Percentiles rank a stretch among this genome's conserved stretches.
phyloP scores from a whole-genome alignment of 2,329 filamentous ascomycete species.

The Neonectria coccinea region DNA sequence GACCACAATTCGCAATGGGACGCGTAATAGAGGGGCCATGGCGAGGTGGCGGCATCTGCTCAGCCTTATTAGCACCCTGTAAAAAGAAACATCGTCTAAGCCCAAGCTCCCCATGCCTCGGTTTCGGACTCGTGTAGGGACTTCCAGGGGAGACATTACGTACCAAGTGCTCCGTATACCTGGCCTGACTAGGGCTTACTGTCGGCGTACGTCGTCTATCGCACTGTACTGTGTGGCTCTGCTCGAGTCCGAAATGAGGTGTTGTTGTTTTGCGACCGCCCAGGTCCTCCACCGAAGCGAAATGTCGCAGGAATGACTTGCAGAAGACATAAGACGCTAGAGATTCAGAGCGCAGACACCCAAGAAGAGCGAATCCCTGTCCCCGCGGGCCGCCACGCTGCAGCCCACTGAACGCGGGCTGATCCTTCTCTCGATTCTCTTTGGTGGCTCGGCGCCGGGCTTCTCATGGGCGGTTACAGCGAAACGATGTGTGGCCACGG shows the following conservation, averaged over 20 bases:
- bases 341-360: slow-evolving; percentile 20
- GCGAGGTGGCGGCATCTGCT: slow-evolving; percentile 29
- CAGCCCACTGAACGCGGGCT: slow-evolving; percentile 27
- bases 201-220: not conserved
- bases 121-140: not conserved
- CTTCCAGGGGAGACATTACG: not conserved
- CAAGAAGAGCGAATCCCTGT: slow-evolving; percentile 24
- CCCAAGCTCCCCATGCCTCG: slow-evolving; percentile 6
- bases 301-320: slow-evolving; percentile 12
- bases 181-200: slow-evolving; percentile 4
- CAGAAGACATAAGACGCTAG: slow-evolving; percentile 1
- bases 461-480: slow-evolving; percentile 41
- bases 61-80: slow-evolving; percentile 35
- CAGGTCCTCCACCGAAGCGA: not conserved
- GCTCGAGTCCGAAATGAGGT: not conserved
- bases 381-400: slow-evolving; percentile 17
- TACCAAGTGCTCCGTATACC: not conserved
- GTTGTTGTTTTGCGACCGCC: not conserved
- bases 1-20: not conserved
- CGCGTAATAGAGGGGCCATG: slow-evolving; percentile 16
- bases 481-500: slow-evolving; percentile 36
- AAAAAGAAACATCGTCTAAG: slow-evolving; percentile 28
- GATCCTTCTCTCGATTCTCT: slow-evolving; percentile 11
- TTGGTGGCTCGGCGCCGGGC: slow-evolving; percentile 13
- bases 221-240: not conserved